Base-by-base conservation (phyloP, 768 basidiomycete species). In the Lentinula sp. region DNA sequence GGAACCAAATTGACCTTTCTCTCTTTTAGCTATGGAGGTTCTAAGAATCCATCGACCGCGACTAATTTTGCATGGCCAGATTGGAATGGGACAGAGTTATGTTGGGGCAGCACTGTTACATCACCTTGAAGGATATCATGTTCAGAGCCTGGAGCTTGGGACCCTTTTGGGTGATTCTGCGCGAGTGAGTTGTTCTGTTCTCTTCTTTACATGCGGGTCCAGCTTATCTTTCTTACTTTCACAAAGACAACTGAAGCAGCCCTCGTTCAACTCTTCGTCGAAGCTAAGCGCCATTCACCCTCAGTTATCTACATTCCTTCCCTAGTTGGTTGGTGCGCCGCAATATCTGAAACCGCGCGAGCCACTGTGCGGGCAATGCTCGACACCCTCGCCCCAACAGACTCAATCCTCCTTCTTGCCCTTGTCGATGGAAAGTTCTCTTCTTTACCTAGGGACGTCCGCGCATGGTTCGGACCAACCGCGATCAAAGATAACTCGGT, bases 241-340 rank as follows among this genome's bases (percentile, higher is more conserved):
- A 2, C 28, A 28, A 28, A 96, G 94, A 93, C 93, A 1, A 74
- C 85, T 4, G 97, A 99, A 74, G 92, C 97, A 1, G 89, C 92
- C 2, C 86, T 98, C 58, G 93, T 98, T 4, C 95, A 98, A 66
- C 79, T 97, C 16, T 98, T 99, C 68, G 82, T 95, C 20, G 97
- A 99, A 72, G 97, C 96, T 0, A 98, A 98, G 70, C 87, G 96
- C 32, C 93, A 97, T 70, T 95, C 96, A 66, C 97, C 97, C 0
- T 95, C 94, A 0, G 88, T 98, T 41, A 84, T 99, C 52, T 98
- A 95, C 72, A 92, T 99, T 35, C 96, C 96, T 0, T 91, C 93
- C 1, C 82, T 99, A 6, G 68, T 85, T 1, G 83, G 87, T 0
- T 98, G 95, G 95, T 90, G 90, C 64, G 78, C 86, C 0, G 86